Evolutionary conservation across 2,329 filamentous ascomycete species (phyloP).

Genomic region (Tolypocladium endophyticum): DNA sequence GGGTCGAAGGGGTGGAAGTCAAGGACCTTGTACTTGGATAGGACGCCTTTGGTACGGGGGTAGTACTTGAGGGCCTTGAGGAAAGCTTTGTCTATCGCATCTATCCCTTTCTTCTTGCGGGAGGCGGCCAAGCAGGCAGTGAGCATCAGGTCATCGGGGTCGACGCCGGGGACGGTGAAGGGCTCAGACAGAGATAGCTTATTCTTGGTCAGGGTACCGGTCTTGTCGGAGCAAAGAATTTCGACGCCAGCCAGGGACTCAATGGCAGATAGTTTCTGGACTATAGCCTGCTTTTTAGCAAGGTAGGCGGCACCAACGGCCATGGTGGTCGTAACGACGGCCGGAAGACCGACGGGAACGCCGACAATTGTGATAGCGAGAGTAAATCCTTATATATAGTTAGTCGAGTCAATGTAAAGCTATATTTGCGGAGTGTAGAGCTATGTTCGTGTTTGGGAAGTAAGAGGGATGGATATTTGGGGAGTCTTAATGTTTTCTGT

Average conservation of each 20-base stretch:
- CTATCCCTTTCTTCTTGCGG: slow-evolving; percentile 92
- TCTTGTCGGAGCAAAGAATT: slow-evolving; percentile 92
- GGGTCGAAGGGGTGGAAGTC: slow-evolving; percentile 86
- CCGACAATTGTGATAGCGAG: slow-evolving; percentile 84
- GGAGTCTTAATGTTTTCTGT: too few relatives aligned
- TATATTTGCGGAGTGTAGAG: too few relatives aligned
- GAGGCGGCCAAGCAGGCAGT: slow-evolving; percentile 84
- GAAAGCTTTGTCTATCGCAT: slow-evolving; percentile 92
- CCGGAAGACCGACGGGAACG: slow-evolving; percentile 86
- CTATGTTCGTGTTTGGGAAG: too few relatives aligned
- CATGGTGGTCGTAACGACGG: slow-evolving; percentile 91
- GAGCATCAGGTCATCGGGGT: slow-evolving; percentile 81
- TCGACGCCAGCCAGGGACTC: slow-evolving; percentile 88
- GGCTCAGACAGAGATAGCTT: slow-evolving; percentile 82
- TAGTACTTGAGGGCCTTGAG: slow-evolving; percentile 76
- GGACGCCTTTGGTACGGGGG: slow-evolving; percentile 67
- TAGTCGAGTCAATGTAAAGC: too few relatives aligned
- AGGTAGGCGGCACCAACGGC: slow-evolving; percentile 86
- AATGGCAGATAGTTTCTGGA: slow-evolving; percentile 85
- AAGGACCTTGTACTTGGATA: slow-evolving; percentile 75
- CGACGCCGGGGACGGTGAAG: slow-evolving; percentile 71
- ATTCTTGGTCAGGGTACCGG: slow-evolving; percentile 88
- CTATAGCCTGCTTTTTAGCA: slow-evolving; percentile 85
- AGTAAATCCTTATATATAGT: slow-evolving; percentile 64
- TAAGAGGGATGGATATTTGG: too few relatives aligned